Percentiles rank a stretch among this genome's conserved stretches.
These are phyloP conservation scores for Schwanniomyces sp. DNA, from an alignment of 805 yeast species.

Conservation along the genomic window DNA sequence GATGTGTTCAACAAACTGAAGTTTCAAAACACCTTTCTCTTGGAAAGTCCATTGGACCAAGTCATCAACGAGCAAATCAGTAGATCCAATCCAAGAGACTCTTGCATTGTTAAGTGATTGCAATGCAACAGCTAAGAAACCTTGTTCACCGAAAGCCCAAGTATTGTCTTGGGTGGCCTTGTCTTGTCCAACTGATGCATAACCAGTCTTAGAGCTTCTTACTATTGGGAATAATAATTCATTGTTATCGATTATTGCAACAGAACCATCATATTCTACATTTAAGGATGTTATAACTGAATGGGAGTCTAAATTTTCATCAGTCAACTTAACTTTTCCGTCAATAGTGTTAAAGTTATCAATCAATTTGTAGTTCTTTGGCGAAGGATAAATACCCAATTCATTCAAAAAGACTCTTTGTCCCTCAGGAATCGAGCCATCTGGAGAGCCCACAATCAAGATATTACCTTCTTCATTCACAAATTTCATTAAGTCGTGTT, in stretches of 20 bases:
- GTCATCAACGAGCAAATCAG: slow-evolving; percentile 43
- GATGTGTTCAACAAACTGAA: slow-evolving; percentile 53
- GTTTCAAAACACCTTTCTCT: slow-evolving; percentile 60
- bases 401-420: slow-evolving; percentile 69
- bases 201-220: slow-evolving; percentile 64
- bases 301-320: slow-evolving; percentile 25
- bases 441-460: slow-evolving; percentile 56
- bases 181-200: slow-evolving; percentile 45
- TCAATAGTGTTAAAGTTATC: slow-evolving; percentile 59
- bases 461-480: slow-evolving; percentile 73
- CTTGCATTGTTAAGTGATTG: slow-evolving; percentile 83
- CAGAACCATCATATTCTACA: slow-evolving; percentile 47
- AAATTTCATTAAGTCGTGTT: slow-evolving; percentile 53
- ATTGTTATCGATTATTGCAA: slow-evolving; percentile 69
- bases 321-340: slow-evolving; percentile 27
- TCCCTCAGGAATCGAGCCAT: slow-evolving; percentile 33
- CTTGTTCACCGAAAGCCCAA: slow-evolving; percentile 85
- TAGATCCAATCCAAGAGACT: slow-evolving; percentile 77
- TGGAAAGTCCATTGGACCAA: slow-evolving; percentile 69
- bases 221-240: slow-evolving; percentile 70
- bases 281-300: slow-evolving; percentile 14
- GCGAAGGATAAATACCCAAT: slow-evolving; percentile 81
- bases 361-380: slow-evolving; percentile 60
- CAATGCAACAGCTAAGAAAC: slow-evolving; percentile 69
- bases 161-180: slow-evolving; percentile 46